Evolutionary conservation across 306 rosid genomes (phyloP), one percentile per base, ranked within the genome.

Genomic region (Trifolium pratense): DNA sequence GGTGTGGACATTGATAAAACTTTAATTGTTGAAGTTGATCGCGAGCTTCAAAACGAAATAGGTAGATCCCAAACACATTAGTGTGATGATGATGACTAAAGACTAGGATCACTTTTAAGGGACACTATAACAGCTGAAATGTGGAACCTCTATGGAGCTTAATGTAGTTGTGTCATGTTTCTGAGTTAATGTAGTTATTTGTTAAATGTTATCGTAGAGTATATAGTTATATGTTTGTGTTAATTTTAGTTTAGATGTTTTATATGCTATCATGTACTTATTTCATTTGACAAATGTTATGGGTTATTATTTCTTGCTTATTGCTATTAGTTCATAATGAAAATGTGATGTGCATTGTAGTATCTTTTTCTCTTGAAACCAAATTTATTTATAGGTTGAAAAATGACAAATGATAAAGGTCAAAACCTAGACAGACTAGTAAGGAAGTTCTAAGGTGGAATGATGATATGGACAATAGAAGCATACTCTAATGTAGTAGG

Each of bases 381-480:
- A 52, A 52, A 9, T 52, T 23, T 4, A 52, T 18, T 52, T 52
- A 52, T 52, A 52, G 58, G 32, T 57, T 57, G 37, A 57, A 57
- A 57, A 57, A 57, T 57, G 37, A n/a, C 4, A 57, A 57, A 57
- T 17, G 10, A 26, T 11, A 25, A 57, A 26, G 37, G 37, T 57
- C 37, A 57, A 57, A 57, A 26, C 18, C 9, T 26, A 58, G 11
- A 23, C 20, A 58, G 26, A 20, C 9, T 25, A 14, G 5, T 58
- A 26, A 58, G 64, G 20, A 26, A 12, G 5, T 58, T 7, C 26
- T 58, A 26, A 58, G 39, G 39, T 58, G 64, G 64, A 58, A 39
- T 6, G 11, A 58, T 26, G 39, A 58, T 5, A 58, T 58, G 17
- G 23, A 31, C 23, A 60, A 15, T 3, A 7, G 13, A 60, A 60